A percentile compares a stretch with the other conserved stretches of the same genome.
These are phyloP conservation scores for Rosa lucieae DNA, from an alignment of 306 rosid species.

Conservation along the genomic window DNA sequence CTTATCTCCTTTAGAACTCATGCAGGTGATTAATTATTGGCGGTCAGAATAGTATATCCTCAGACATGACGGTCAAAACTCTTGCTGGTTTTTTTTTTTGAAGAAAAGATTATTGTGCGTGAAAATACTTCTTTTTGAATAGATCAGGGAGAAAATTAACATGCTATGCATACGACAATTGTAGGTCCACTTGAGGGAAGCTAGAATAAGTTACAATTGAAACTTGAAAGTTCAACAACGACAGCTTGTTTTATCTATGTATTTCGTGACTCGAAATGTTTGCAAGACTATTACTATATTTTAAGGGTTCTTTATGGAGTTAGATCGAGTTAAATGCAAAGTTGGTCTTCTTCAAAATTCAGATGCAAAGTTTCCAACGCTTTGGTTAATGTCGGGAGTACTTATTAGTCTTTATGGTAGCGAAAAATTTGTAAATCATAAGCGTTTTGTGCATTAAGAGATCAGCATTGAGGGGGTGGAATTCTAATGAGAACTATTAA, in stretches of 20 bases:
- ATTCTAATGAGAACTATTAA: too few species aligned
- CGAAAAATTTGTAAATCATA: background rate
- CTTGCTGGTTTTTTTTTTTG: background rate
- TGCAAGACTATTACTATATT: background rate
- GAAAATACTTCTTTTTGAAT: background rate
- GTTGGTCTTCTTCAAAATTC: too few species aligned
- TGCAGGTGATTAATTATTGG: background rate
- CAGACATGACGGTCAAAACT: background rate
- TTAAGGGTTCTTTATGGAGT: background rate
- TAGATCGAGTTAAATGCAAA: too few species aligned
- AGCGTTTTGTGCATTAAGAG: background rate
- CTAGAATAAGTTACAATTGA: background rate
- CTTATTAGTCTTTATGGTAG: too few species aligned
- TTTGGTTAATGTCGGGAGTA: background rate
- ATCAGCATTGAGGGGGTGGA: too few species aligned
- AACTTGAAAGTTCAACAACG: background rate
- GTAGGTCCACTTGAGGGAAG: background rate
- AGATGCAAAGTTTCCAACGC: background rate
- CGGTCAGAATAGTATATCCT: background rate
- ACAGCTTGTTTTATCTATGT: background rate
- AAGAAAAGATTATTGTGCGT: background rate
- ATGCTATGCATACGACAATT: background rate
- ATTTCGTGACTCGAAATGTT: background rate
- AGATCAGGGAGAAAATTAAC: background rate
- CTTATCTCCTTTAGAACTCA: background rate